Conservation (phyloP, 1,284 basidiomycete genomes). For the Microbotryum violaceum region DNA sequence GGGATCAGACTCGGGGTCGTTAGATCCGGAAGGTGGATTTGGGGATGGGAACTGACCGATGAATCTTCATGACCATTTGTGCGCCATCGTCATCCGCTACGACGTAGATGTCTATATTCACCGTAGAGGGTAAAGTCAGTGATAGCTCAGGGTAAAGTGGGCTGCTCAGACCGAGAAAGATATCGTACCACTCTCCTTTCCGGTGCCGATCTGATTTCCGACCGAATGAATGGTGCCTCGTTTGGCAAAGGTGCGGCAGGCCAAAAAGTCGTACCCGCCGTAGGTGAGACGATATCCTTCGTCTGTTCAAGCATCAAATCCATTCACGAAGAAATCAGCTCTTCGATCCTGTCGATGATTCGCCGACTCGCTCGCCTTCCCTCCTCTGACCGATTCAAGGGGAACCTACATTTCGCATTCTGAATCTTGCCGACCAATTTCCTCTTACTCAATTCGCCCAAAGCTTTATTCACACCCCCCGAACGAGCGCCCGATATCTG, state of each 20-base stretch:
- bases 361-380: too few relatives aligned
- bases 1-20: not conserved
- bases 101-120: slow-evolving; percentile 68
- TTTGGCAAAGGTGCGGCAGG: slow-evolving; percentile 86
- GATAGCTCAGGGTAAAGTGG: too few relatives aligned
- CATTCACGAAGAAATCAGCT: not conserved
- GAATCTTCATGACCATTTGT: slow-evolving; percentile 84
- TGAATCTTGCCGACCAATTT: slow-evolving; percentile 83
- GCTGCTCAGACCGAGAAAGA: slow-evolving; percentile 45
- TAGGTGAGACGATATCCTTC: slow-evolving; percentile 96
- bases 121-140: too few relatives aligned
- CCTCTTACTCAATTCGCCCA: slow-evolving; percentile 83
- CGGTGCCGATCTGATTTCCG: slow-evolving; percentile 95
- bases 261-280: slow-evolving; percentile 92
- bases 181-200: slow-evolving; percentile 93
- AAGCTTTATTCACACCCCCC: slow-evolving; percentile 86
- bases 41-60: slow-evolving; percentile 53
- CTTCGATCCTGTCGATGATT: not conserved
- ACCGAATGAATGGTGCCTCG: slow-evolving; percentile 72
- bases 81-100: slow-evolving; percentile 76
- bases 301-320: slow-evolving; percentile 50
- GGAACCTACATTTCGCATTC: slow-evolving; percentile 69
- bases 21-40: too few relatives aligned
- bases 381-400: not conserved
- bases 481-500: slow-evolving; percentile 84